Conservation (phyloP, 2,329 filamentous ascomycete genomes). For the Escovopsis weberi region DNA sequence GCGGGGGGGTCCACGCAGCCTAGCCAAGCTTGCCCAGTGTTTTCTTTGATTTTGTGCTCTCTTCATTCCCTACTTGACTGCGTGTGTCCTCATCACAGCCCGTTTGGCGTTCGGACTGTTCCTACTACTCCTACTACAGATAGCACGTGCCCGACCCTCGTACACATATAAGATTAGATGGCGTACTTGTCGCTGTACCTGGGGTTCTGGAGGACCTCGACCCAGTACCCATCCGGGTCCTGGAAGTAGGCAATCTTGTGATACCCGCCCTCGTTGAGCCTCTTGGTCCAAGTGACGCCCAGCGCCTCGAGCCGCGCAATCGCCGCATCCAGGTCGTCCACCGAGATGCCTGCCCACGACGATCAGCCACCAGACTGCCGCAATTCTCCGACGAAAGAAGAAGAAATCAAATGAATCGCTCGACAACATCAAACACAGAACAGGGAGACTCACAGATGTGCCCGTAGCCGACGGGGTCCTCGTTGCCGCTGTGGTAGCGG, state of each 20-base stretch:
- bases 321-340: constrained; percentile 79
- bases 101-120: too few species aligned
- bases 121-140: too few species aligned
- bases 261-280: constrained; percentile 82
- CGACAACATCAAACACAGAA: background rate
- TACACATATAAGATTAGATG: background rate
- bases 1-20: too few species aligned
- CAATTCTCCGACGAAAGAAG: too few species aligned
- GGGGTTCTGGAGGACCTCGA: constrained; percentile 69
- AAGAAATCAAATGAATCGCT: constrained; percentile 8
- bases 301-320: constrained; percentile 74
- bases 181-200: constrained; percentile 35
- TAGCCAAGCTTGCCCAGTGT: too few species aligned
- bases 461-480: constrained; percentile 82
- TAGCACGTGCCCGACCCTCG: background rate
- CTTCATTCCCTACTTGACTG: too few species aligned
- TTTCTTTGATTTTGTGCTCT: too few species aligned
- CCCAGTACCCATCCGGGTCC: constrained; percentile 79
- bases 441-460: constrained; percentile 56
- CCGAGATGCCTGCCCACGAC: constrained; percentile 45
- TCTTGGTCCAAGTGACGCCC: constrained; percentile 86
- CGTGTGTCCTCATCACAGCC: too few species aligned
- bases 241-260: constrained; percentile 86
- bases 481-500: constrained; percentile 85
- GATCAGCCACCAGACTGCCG: too few species aligned